Conservation (phyloP, 768 basidiomycete genomes). For the Naganishia vaughanmartiniae region DNA sequence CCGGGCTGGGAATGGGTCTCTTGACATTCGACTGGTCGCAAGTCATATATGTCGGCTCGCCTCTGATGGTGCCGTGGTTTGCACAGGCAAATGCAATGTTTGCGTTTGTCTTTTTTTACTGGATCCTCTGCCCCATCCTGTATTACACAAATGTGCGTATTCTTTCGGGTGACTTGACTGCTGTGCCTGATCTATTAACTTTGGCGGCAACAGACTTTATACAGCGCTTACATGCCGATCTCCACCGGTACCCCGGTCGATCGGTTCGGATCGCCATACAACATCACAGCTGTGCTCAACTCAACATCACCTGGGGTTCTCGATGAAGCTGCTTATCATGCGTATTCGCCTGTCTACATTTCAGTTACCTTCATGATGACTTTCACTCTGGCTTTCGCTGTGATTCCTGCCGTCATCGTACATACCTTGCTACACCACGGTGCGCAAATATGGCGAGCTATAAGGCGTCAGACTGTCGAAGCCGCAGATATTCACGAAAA, state of each 20-base stretch:
- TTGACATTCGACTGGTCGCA: slow-evolving; percentile 92
- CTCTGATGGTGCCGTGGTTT: slow-evolving; percentile 91
- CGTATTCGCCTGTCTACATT: slow-evolving; percentile 86
- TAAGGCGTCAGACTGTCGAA: slow-evolving; percentile 72
- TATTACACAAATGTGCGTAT: slow-evolving; percentile 87
- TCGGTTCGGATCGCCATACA: slow-evolving; percentile 71
- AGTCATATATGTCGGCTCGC: slow-evolving; percentile 69
- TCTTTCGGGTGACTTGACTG: not conserved
- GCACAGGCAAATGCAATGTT: slow-evolving; percentile 83
- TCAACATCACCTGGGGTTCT: slow-evolving; percentile 59
- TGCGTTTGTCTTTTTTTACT: slow-evolving; percentile 87
- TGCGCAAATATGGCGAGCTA: slow-evolving; percentile 65
- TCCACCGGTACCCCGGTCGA: slow-evolving; percentile 75
- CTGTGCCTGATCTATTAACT: not conserved
- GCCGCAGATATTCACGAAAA: slow-evolving; percentile 93
- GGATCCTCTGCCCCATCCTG: slow-evolving; percentile 81
- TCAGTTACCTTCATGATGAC: slow-evolving; percentile 85
- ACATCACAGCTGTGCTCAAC: slow-evolving; percentile 69
- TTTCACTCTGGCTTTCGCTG: slow-evolving; percentile 79
- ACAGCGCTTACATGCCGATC: slow-evolving; percentile 83
- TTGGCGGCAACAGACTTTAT: slow-evolving; percentile 60
- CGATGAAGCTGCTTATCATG: slow-evolving; percentile 70
- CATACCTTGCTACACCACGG: slow-evolving; percentile 93
- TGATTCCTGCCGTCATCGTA: slow-evolving; percentile 78
- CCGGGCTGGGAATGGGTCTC: slow-evolving; percentile 79